phyloP scores from a whole-genome alignment of 2,329 filamentous ascomycete species.

The Atkinsonella texensis region DNA sequence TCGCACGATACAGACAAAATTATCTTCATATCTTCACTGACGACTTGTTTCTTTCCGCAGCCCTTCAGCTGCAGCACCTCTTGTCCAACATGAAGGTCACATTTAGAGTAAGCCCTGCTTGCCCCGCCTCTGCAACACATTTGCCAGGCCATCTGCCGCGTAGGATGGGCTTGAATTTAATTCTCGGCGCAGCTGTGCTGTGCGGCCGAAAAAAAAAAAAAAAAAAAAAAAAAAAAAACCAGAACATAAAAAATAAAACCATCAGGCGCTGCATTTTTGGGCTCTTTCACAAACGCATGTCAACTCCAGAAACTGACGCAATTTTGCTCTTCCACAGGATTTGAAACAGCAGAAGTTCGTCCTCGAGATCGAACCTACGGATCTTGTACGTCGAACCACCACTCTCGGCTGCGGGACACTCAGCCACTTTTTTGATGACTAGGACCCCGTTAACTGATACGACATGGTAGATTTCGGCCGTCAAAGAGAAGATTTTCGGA shows the following conservation, averaged over 20 bases:
- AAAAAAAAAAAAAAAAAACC: neutral
- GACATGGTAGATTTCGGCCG: slow-evolving; percentile 56
- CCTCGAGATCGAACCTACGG: slow-evolving; percentile 85
- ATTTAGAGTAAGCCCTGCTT: slow-evolving; percentile 39
- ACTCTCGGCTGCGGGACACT: slow-evolving; percentile 9
- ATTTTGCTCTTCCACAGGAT: slow-evolving; percentile 46
- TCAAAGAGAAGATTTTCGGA: slow-evolving; percentile 84
- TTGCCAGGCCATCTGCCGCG: neutral
- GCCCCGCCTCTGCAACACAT: neutral
- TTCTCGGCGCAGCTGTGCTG: neutral
- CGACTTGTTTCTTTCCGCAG: slow-evolving; percentile 2
- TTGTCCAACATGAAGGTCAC: slow-evolving; percentile 54
- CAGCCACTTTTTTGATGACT: slow-evolving; percentile 6
- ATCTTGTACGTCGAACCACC: slow-evolving; percentile 57
- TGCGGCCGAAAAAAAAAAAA: no score
- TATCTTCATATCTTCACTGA: neutral
- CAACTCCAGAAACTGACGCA: neutral
- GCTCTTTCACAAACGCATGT: neutral
- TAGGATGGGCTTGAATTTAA: neutral
- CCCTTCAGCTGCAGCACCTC: slow-evolving; percentile 16
- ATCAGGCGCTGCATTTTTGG: neutral
- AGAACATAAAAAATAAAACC: neutral
- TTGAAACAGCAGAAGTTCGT: slow-evolving; percentile 98
- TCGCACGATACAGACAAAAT: neutral
- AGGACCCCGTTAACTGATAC: slow-evolving; percentile 8